Evolutionary conservation across 169 alveolate species (phyloP), one percentile per base, ranked within the genome.

Genomic region (Eimeria tenella): DNA sequence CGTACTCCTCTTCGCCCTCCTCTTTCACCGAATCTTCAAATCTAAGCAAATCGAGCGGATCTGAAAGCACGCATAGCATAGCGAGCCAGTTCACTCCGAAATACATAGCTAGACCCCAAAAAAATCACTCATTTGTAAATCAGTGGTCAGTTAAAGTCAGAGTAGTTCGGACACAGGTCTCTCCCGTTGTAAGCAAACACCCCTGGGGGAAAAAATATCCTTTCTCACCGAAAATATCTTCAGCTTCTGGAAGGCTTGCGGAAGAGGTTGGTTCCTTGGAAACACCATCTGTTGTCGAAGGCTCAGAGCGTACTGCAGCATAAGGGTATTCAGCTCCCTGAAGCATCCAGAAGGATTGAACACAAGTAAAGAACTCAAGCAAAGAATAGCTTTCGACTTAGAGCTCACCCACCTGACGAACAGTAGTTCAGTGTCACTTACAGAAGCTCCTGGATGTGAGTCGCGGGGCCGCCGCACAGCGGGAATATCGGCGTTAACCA

Each of bases 251-350:
- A 8, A 84, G 91, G 13, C 91, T 84, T 19, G 91, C 79, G 62
- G 79, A 84, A 62, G 90, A 82, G 8, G 91, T 84, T 4, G 91
- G 91, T 49, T 84, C 91, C 70, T 84, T 84, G 81, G 91, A 84
- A 8, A 49, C 63, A 1, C 79, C 79, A 56, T 84, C 91, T 5
- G 73, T 17, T 13, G 91, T 84, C 53, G 91, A 84, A 52, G 81
- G 91, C 79, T 84, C 91, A 6, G 91, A 84, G 55, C 60, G 79
- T 77, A 84, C 11, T 15, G 91, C 58, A n/a, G 91, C 79, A 49
- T 23, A 84, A 62, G 79, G 62, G 31, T 9, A 5, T 42, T 17
- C 79, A 42, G 25, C 17, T 23, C 91, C 81, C 91, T 84, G 91
- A 56, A 31, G 10, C 73, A 81, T 4, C 23, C 58, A 62, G 21